Evolutionary conservation across 1,284 basidiomycete genomes (phyloP).

Genomic region (Inonotus obliquus): DNA sequence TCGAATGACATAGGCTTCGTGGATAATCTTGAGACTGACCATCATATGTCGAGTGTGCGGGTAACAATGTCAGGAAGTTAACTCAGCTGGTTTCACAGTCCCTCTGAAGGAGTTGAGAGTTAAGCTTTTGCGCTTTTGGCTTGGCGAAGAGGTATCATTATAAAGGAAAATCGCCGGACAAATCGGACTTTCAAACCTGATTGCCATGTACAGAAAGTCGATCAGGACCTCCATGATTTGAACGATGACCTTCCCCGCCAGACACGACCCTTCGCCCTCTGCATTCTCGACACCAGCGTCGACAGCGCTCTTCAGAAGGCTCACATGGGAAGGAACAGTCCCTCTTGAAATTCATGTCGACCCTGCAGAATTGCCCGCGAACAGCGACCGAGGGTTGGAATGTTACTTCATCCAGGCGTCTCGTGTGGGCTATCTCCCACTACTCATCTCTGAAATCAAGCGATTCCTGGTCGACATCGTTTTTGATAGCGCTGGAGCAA

Average conservation of each 20-base stretch:
- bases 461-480: constrained; percentile 86
- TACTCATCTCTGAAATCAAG: constrained; percentile 83
- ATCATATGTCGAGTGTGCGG: too few relatives aligned
- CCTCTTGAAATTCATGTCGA: constrained; percentile 82
- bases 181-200: neutral
- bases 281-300: constrained; percentile 47
- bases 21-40: too few relatives aligned
- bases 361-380: constrained; percentile 79
- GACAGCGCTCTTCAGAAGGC: constrained; percentile 72
- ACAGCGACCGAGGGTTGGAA: constrained; percentile 81
- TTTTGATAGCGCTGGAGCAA: constrained; percentile 76
- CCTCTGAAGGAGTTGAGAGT: too few relatives aligned
- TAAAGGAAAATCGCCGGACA: neutral
- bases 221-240: neutral
- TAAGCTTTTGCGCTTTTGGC: too few relatives aligned
- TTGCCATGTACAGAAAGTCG: neutral
- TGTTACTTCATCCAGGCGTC: constrained; percentile 85
- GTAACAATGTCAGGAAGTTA: too few relatives aligned
- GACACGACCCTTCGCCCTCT: constrained; percentile 41
- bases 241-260: constrained; percentile 36
- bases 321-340: constrained; percentile 83
- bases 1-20: too few relatives aligned
- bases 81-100: too few relatives aligned
- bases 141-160: too few relatives aligned
- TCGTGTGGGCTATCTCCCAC: constrained; percentile 84